Conservation (phyloP, 2,329 filamentous ascomycete genomes). For the Neophaeococcomyces mojaviensis region DNA sequence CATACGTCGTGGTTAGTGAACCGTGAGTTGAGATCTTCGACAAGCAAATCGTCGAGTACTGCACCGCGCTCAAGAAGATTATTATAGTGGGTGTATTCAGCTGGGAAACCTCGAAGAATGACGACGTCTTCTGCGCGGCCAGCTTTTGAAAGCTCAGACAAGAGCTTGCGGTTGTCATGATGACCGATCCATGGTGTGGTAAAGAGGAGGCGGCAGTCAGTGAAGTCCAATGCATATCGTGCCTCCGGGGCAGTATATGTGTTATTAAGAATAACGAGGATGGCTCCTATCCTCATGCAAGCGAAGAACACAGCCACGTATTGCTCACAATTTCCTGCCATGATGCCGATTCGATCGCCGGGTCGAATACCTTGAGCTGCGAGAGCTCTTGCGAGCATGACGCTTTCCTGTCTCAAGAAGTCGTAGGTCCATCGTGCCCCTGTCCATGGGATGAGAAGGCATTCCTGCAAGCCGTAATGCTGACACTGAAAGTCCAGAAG, state of each 20-base stretch:
- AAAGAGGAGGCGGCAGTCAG: constrained; percentile 68
- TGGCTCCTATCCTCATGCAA: constrained; percentile 56
- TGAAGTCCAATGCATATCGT: constrained; percentile 62
- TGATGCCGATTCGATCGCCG: constrained; percentile 66
- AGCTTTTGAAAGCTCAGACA: constrained; percentile 46
- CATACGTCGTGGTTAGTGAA: constrained; percentile 61
- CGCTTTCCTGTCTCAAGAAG: constrained; percentile 55
- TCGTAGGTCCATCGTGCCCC: constrained; percentile 66
- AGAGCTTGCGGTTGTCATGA: constrained; percentile 54
- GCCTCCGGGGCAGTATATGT: constrained; percentile 70
- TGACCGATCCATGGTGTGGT: constrained; percentile 62
- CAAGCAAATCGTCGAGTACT: constrained; percentile 41
- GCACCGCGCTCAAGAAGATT: constrained; percentile 49
- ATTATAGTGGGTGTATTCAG: constrained; percentile 53
- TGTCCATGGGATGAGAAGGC: constrained; percentile 68
- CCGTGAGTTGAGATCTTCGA: constrained; percentile 48
- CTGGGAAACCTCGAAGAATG: constrained; percentile 51
- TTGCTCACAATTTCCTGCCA: constrained; percentile 57
- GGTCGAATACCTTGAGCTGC: constrained; percentile 58
- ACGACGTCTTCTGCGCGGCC: constrained; percentile 44
- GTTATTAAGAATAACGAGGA: constrained; percentile 73
- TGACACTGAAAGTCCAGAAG: constrained; percentile 64
- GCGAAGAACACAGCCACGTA: constrained; percentile 65
- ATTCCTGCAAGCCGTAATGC: constrained; percentile 58
- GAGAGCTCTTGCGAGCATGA: constrained; percentile 57